Percentiles rank a stretch among this genome's conserved stretches.
phyloP scores from a whole-genome alignment of 208 protist species.

The Blechomonas ayalai region DNA sequence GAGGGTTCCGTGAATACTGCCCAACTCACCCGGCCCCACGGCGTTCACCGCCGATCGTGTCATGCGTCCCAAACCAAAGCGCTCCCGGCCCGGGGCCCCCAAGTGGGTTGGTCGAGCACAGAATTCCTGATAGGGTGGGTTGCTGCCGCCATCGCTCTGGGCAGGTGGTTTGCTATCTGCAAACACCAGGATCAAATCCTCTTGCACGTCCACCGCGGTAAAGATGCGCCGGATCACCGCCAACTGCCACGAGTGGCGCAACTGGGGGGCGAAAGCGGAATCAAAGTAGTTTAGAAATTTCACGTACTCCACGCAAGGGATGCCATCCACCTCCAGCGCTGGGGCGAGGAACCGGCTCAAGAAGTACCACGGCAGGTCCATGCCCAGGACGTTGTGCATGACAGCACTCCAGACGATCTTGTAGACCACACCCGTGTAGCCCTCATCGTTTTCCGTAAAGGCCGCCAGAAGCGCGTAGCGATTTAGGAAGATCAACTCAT shows the following conservation, averaged over 20 bases:
- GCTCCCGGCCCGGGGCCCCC: background rate
- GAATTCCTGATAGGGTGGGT: background rate
- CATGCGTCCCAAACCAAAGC: background rate
- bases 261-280: slow-evolving; percentile 30
- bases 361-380: slow-evolving; percentile 85
- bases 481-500: slow-evolving; percentile 64
- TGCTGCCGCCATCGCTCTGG: background rate
- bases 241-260: slow-evolving; percentile 37
- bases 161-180: background rate
- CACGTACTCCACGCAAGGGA: slow-evolving; percentile 72
- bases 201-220: slow-evolving; percentile 43
- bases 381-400: slow-evolving; percentile 51
- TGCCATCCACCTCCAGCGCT: slow-evolving; percentile 41
- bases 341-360: slow-evolving; percentile 61
- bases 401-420: slow-evolving; percentile 82
- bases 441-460: slow-evolving; percentile 68
- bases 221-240: slow-evolving; percentile 40
- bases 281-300: slow-evolving; percentile 66
- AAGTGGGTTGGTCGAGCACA: background rate
- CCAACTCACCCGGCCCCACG: background rate
- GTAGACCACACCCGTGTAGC: slow-evolving; percentile 59
- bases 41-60: background rate
- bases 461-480: slow-evolving; percentile 65
- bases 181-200: slow-evolving; percentile 59
- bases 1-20: background rate